A percentile compares a stretch with the other conserved stretches of the same genome.
Conservation (phyloP, 306 rosid species). For the Morella rubra region DNA sequence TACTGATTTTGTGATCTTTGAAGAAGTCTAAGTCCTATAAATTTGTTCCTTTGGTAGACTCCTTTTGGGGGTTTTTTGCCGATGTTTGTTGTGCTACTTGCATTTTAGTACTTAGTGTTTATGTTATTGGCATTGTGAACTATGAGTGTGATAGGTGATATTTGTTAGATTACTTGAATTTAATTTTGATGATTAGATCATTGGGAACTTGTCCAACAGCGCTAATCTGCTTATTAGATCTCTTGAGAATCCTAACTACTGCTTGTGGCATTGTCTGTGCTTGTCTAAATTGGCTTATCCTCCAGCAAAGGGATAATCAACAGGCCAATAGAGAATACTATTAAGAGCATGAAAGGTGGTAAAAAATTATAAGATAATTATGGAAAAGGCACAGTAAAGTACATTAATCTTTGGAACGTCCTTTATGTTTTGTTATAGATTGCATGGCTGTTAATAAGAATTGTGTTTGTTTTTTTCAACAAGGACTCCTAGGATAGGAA, state of each 20-base stretch:
- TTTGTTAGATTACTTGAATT: not conserved
- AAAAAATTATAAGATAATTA: not conserved
- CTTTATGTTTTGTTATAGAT: not conserved
- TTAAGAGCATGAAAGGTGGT: not conserved
- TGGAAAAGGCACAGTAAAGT: not conserved
- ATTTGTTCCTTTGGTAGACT: not conserved
- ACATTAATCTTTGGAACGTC: not conserved
- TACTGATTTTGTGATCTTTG: not conserved
- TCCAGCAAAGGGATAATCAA: not conserved
- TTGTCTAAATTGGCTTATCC: not conserved
- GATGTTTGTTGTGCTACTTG: not conserved
- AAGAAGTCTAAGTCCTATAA: not conserved
- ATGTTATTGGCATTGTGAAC: not conserved
- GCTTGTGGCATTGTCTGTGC: not conserved
- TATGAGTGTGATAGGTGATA: not conserved
- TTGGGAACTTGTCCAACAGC: not conserved
- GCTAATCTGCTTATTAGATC: not conserved
- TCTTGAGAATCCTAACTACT: constrained; percentile 8
- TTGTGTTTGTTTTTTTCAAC: not conserved
- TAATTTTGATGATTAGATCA: not conserved
- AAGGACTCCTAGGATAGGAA: not conserved
- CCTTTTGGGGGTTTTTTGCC: not conserved
- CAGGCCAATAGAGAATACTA: not conserved
- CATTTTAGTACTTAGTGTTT: not conserved
- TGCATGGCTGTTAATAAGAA: not conserved